Base-by-base conservation (phyloP, 352 stramenopile species). In the Peronospora farinosa region DNA sequence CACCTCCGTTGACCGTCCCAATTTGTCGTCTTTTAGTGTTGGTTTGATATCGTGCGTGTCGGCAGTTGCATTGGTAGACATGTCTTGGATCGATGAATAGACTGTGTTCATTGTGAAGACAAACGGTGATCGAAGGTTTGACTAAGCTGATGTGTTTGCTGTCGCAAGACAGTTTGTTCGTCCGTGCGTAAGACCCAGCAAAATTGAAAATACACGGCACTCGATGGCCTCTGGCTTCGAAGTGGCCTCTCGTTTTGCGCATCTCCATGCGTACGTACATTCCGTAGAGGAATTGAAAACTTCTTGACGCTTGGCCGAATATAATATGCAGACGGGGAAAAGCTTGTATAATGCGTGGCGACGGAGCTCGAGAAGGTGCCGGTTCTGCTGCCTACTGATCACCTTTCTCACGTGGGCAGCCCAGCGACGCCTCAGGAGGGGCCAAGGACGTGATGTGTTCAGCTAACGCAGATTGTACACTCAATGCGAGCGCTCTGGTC, bases 251-350 rank as follows among this genome's bases (percentile, higher is more conserved):
- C 35, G 36, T 11, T 10, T 12, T 5, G 21, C 31, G 37, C 57
- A 21, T 57, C 57, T 57, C 51, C 51, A 51, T 57, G 38, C n/a
- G 27, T 51, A 62, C 47, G 47, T 51, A 50, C 31, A 63, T 59
- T 54, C n/a, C n/a, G n/a, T 35, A 35, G 55, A 59, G 15, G 43
- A 54, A 59, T 54, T 50, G 13, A 33, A 51, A 59, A 49, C 49
- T 11, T 35, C 48, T n/a, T 48, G 56, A 56, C 47, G 46, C 27
- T 51, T n/a, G 25, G 33, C 11, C 43, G 10, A 50, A 35, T 39
- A 5, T 7, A 37, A 16, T 37, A 11, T 39, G 32, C 46, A 52
- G 46, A 51, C 46, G 46, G 28, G 43, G 43, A 40, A 38, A 21
- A 50, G 41, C 41, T 28, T 16, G 13, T 4, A 16, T 2, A 37